phyloP scores from a whole-genome alignment of 306 rosid genomes.

The Hippophae tibetana region DNA sequence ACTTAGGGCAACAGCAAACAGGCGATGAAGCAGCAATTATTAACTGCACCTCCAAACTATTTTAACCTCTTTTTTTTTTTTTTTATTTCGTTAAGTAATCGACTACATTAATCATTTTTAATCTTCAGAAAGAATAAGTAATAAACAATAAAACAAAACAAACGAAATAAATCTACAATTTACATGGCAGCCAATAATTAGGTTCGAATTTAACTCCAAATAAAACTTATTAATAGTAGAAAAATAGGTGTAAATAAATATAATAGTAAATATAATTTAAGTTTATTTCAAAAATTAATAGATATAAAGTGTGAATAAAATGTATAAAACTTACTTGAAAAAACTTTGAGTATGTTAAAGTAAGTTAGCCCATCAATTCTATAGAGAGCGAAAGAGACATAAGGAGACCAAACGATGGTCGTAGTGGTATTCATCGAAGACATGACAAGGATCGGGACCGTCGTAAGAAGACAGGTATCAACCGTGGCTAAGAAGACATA shows the following conservation, averaged over 20 bases:
- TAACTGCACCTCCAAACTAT: conserved; percentile 39
- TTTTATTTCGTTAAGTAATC: background rate
- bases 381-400: conserved; percentile 48
- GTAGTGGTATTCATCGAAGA: conserved; percentile 22
- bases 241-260: too few species aligned
- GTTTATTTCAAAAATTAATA: too few species aligned
- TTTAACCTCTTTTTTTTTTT: background rate
- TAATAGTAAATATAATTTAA: too few species aligned
- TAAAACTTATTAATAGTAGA: too few species aligned
- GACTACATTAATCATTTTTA: background rate
- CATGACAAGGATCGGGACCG: conserved; percentile 41
- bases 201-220: too few species aligned
- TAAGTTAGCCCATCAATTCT: conserved; percentile 35
- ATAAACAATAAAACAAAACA: too few species aligned
- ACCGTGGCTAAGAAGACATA: conserved; percentile 33
- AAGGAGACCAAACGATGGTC: conserved; percentile 50
- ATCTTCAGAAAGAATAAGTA: background rate
- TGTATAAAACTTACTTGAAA: too few species aligned
- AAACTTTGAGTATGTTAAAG: too few species aligned
- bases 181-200: too few species aligned
- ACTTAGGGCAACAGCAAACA: conserved; percentile 27
- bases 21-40: conserved; percentile 34
- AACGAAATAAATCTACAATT: too few species aligned
- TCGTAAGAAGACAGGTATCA: conserved; percentile 53
- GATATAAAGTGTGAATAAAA: too few species aligned